Evolutionary conservation across 805 yeast species (phyloP).

Genomic region (Yamadazyma scolyti): DNA sequence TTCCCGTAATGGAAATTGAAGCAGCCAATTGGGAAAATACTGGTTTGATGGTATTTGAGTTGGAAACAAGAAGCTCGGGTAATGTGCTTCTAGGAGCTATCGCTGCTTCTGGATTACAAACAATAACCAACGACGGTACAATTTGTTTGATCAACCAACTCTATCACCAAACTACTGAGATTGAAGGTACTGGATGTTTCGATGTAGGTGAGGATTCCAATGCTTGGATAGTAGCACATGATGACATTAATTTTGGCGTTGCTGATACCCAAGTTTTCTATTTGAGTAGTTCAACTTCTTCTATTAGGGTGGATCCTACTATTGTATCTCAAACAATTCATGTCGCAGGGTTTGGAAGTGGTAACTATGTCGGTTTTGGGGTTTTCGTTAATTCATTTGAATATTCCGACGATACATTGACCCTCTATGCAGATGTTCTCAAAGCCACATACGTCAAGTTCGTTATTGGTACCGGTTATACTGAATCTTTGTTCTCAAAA

Average conservation of each 20-base stretch:
- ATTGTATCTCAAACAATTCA: slow-evolving; percentile 14
- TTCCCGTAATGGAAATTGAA: slow-evolving; percentile 12
- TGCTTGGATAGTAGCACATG: slow-evolving; percentile 10
- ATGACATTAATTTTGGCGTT: slow-evolving; percentile 8
- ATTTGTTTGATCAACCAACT: slow-evolving; percentile 22
- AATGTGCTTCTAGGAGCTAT: slow-evolving; percentile 14
- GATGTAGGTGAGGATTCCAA: slow-evolving; percentile 15
- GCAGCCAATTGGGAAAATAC: slow-evolving; percentile 14
- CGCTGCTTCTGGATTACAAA: slow-evolving; percentile 5
- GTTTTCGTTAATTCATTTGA: slow-evolving; percentile 5
- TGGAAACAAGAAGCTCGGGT: slow-evolving; percentile 10
- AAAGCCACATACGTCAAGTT: slow-evolving; percentile 7
- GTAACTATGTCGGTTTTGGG: slow-evolving; percentile 17
- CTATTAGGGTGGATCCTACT: slow-evolving; percentile 14
- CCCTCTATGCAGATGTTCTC: slow-evolving; percentile 6
- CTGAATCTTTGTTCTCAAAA: slow-evolving; percentile 3
- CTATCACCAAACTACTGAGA: slow-evolving; percentile 18
- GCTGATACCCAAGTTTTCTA: slow-evolving; percentile 14
- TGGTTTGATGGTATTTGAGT: slow-evolving; percentile 16
- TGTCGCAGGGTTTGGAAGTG: slow-evolving; percentile 23
- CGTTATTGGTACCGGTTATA: slow-evolving; percentile 19
- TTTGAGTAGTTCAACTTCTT: slow-evolving; percentile 15
- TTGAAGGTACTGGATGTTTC: slow-evolving; percentile 24
- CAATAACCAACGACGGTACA: slow-evolving; percentile 21
- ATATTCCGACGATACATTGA: slow-evolving; percentile 15